Percentiles rank a stretch among this genome's conserved stretches.
phyloP scores from a whole-genome alignment of 176 grass and related monocot genomes.

The Bromus sterilis region DNA sequence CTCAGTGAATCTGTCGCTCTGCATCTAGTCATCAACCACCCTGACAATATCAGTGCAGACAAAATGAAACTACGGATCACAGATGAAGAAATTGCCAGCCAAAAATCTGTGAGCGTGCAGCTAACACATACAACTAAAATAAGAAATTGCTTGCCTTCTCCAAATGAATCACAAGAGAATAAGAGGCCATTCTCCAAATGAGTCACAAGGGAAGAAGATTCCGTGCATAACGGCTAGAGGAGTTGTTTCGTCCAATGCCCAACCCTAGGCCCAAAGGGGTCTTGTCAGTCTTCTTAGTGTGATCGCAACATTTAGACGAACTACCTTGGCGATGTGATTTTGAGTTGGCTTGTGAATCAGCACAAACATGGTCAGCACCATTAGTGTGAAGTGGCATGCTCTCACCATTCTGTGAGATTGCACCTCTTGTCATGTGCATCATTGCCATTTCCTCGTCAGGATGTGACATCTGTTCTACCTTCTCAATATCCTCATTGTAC shows the following conservation, averaged over 20 bases:
- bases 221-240: constrained; percentile 36
- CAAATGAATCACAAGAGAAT: constrained; percentile 43
- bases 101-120: constrained; percentile 21
- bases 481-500: constrained; percentile 76
- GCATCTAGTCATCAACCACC: background rate
- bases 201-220: constrained; percentile 73
- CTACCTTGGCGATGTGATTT: constrained; percentile 33
- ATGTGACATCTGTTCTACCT: constrained; percentile 11
- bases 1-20: background rate
- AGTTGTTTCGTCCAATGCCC: constrained; percentile 60
- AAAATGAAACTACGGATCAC: background rate
- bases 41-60: background rate
- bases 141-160: background rate
- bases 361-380: constrained; percentile 40
- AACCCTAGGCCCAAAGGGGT: constrained; percentile 53
- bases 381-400: constrained; percentile 32
- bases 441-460: constrained; percentile 56
- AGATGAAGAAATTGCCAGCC: constrained; percentile 14
- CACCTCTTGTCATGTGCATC: constrained; percentile 53
- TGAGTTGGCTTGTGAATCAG: constrained; percentile 33
- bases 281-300: constrained; percentile 42
- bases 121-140: constrained; percentile 14
- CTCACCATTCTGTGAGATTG: constrained; percentile 43
- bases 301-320: constrained; percentile 38
- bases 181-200: constrained; percentile 9